phyloP scores from a whole-genome alignment of 2,329 filamentous ascomycete species.

The Pestalotiopsis sp. region DNA sequence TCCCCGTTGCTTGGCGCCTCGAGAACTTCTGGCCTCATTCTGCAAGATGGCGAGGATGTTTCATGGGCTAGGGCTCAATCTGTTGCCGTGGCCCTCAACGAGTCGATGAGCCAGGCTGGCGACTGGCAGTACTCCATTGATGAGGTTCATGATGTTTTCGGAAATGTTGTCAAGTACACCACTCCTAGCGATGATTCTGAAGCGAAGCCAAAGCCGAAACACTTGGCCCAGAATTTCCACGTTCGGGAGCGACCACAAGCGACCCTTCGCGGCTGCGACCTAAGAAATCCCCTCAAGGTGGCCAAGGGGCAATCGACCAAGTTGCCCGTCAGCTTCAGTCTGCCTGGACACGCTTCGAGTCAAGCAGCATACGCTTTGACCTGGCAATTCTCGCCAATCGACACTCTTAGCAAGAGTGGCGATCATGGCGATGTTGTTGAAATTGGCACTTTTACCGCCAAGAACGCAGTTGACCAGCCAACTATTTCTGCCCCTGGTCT shows the following conservation, averaged over 20 bases:
- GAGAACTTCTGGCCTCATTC: constrained; percentile 58
- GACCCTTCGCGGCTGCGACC: constrained; percentile 73
- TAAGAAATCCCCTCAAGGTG: constrained; percentile 79
- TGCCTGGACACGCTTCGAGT: constrained; percentile 58
- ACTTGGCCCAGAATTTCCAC: constrained; percentile 75
- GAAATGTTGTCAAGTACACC: constrained; percentile 81
- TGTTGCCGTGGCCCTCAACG: constrained; percentile 83
- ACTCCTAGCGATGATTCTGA: constrained; percentile 69
- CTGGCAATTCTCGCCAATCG: constrained; percentile 81
- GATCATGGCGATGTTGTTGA: constrained; percentile 66
- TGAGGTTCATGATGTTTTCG: constrained; percentile 87
- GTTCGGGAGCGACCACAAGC: constrained; percentile 86
- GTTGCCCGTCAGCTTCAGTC: constrained; percentile 73
- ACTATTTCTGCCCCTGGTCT: constrained; percentile 77
- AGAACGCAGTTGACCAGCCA: constrained; percentile 64
- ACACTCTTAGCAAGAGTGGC: constrained; percentile 68
- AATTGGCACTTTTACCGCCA: constrained; percentile 61
- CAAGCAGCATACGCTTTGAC: constrained; percentile 72
- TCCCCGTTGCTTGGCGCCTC: constrained; percentile 73
- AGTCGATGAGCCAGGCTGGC: constrained; percentile 79
- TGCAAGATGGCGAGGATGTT: constrained; percentile 64
- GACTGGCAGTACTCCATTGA: constrained; percentile 90
- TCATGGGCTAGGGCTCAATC: constrained; percentile 79
- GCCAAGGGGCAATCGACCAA: constrained; percentile 70
- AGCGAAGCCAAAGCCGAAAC: constrained; percentile 58